phyloP scores from a whole-genome alignment of 1,284 basidiomycete genomes.

The Heliocybe sulcata region DNA sequence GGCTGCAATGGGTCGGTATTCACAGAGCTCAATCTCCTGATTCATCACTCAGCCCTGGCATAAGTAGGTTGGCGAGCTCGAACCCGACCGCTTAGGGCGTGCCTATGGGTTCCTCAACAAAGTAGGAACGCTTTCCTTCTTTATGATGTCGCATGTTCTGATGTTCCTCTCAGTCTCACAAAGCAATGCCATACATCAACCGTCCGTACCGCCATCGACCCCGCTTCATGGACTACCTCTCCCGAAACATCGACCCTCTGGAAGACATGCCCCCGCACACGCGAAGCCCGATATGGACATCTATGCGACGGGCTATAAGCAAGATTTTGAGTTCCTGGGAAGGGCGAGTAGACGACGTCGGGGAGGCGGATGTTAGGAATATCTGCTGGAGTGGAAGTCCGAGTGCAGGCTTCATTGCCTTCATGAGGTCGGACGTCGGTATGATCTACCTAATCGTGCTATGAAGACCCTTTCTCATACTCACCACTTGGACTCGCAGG shows the following conservation, averaged over 20 bases:
- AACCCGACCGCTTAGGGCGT: slow-evolving; percentile 49
- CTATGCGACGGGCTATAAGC: slow-evolving; percentile 47
- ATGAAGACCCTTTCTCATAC: no score
- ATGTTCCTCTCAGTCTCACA: slow-evolving; percentile 31
- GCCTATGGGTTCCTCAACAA: slow-evolving; percentile 47
- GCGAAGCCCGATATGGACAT: slow-evolving; percentile 41
- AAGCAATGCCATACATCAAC: slow-evolving; percentile 59
- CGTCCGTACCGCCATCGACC: slow-evolving; percentile 42
- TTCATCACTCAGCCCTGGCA: not conserved
- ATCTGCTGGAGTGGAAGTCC: slow-evolving; percentile 41
- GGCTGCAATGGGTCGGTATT: slow-evolving; percentile 62
- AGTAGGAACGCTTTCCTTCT: slow-evolving; percentile 18
- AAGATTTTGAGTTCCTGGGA: slow-evolving; percentile 45
- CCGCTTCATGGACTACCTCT: slow-evolving; percentile 35
- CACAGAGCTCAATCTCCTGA: not conserved
- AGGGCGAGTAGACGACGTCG: slow-evolving; percentile 42
- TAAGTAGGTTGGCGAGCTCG: slow-evolving; percentile 45
- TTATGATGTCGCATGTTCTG: not conserved
- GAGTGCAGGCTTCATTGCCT: slow-evolving; percentile 53
- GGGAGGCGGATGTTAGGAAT: slow-evolving; percentile 45
- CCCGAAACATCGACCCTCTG: slow-evolving; percentile 51
- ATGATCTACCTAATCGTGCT: slow-evolving; percentile 9
- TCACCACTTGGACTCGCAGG: no score
- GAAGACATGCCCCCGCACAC: slow-evolving; percentile 37
- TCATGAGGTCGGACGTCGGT: slow-evolving; percentile 58